phyloP scores from a whole-genome alignment of 192 early-diverging fungal genomes.

The Umbelopsis vinacea region DNA sequence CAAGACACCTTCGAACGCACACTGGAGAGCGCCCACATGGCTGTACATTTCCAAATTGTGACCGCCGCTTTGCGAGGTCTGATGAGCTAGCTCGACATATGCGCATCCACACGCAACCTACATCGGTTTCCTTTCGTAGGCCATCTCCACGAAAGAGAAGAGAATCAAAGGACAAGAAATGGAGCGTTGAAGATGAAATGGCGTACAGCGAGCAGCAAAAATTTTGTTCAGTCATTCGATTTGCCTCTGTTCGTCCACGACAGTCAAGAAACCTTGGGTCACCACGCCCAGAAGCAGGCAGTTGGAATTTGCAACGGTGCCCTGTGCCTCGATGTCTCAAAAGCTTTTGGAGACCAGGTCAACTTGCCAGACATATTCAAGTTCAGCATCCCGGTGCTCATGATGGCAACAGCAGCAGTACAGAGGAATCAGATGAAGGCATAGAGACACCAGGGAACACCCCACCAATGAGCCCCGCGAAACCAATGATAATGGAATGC shows the following conservation, averaged over 20 bases:
- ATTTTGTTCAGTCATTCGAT: constrained; percentile 40
- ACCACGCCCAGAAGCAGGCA: constrained; percentile 2
- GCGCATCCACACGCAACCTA: constrained; percentile 48
- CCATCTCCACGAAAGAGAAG: constrained; percentile 27
- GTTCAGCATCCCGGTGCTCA: constrained; percentile 33
- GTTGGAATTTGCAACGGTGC: constrained; percentile 42
- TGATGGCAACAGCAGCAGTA: constrained; percentile 14
- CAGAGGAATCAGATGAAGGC: constrained; percentile 29
- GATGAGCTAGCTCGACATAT: constrained; percentile 69
- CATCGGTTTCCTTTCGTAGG: constrained; percentile 39
- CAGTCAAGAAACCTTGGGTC: constrained; percentile 21
- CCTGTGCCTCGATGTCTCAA: constrained; percentile 37
- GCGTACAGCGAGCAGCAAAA: constrained; percentile 39
- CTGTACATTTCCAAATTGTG: constrained; percentile 71
- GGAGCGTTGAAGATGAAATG: constrained; percentile 37
- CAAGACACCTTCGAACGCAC: constrained; percentile 85
- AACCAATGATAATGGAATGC: constrained; percentile 8
- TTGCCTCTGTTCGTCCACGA: constrained; percentile 32
- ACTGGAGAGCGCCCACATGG: constrained; percentile 82
- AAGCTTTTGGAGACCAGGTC: constrained; percentile 41
- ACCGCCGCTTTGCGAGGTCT: constrained; percentile 79
- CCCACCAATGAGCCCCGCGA: constrained; percentile 18
- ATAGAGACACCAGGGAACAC: not conserved
- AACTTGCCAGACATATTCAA: constrained; percentile 42
- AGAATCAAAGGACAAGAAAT: constrained; percentile 20